Evolutionary conservation across 208 protist genomes (phyloP).

Genomic region (Angomonas deanei): DNA sequence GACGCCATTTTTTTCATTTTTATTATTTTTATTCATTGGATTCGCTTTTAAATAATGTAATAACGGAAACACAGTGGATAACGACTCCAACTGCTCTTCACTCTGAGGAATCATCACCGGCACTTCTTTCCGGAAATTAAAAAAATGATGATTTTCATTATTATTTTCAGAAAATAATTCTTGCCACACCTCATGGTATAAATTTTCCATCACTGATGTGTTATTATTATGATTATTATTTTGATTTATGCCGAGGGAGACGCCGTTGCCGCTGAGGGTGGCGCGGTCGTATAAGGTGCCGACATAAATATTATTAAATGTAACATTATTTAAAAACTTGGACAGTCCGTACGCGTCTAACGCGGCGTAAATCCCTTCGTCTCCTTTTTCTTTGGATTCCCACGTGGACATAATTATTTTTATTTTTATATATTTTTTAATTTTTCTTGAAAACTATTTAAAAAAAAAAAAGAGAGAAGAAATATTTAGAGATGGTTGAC

Average conservation of each 20-base stretch:
- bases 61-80: not conserved
- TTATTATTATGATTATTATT: too few relatives aligned
- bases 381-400: slow-evolving; percentile 57
- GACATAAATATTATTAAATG: not conserved
- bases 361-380: slow-evolving; percentile 72
- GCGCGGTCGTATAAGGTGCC: not conserved
- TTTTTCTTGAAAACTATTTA: not conserved
- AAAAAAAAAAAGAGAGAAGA: slow-evolving; percentile 3
- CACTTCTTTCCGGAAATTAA: not conserved
- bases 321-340: slow-evolving; percentile 32
- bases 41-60: not conserved
- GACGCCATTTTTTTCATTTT: not conserved
- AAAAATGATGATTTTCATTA: too few relatives aligned
- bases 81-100: not conserved
- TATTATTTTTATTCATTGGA: slow-evolving; percentile 1
- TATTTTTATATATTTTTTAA: not conserved
- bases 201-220: too few relatives aligned
- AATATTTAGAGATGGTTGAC: not conserved
- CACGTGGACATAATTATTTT: slow-evolving; percentile 10
- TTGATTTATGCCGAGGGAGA: not conserved
- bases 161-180: not conserved
- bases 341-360: slow-evolving; percentile 61
- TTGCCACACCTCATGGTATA: too few relatives aligned
- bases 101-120: not conserved
- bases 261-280: not conserved